Base-by-base conservation (phyloP, 2,329 filamentous ascomycete species). In the Penicillium sp. region DNA sequence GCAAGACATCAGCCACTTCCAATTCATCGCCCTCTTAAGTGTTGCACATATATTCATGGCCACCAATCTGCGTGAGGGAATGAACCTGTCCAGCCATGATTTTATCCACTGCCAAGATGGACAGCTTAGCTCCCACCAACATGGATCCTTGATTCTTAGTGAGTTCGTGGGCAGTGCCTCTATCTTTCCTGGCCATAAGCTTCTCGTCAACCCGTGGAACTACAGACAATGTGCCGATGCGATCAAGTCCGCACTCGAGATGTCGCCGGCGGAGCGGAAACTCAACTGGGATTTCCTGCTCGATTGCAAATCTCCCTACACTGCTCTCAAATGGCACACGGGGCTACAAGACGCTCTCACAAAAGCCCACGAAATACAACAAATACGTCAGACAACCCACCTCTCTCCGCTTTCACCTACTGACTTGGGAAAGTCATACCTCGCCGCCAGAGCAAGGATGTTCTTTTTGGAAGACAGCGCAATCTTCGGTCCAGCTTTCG, bases 11-110 rank as follows among this genome's bases (percentile, higher is more conserved):
- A 87, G 89, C 58, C 96, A 95, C 68, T 82, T 89, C 0, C 92
- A 97, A 70, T 97, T 96, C 66, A 81, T 97, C n/a, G 92, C 92
- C 2, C 80, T 97, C 2, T 80, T 97, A 51, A 91, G 89, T 4
- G 88, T 94, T 47, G 92, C 93, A 1, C 92, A 97, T 72, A 88
- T 89, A 1, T 81, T 97, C 49, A 93, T 96, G 84, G 92, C 97
- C 68, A 95, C 92, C 4, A 94, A 90, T 68, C 86, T 97, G 66
- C 90, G 93, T 49, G 93, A 97, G 72, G 93, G 93, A 62, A 97
- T 97, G 93, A 97, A 97, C 70, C 78, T 97, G 49, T 96, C 92
- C 0, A 91, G 89, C 5, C 93, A 97, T 70, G 93, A 97, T 69
- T 97, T 90, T 67, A 82, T 97, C 35, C 89, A 90, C 62, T 97